These are phyloP conservation scores for Linnemannia exigua DNA, from an alignment of 192 early-diverging fungal genomes.

Conservation along the genomic window DNA sequence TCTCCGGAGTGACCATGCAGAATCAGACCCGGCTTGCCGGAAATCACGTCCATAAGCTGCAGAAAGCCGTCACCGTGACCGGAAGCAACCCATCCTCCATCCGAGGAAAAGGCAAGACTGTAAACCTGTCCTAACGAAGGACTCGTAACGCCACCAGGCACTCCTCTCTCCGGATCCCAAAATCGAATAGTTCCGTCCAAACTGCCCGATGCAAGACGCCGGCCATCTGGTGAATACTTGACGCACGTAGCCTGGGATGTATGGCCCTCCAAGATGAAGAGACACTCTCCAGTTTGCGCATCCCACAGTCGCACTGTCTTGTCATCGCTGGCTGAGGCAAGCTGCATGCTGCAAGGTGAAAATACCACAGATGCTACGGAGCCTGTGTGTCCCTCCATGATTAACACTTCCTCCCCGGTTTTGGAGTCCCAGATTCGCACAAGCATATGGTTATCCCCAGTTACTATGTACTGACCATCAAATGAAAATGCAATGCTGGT, in stretches of 20 bases:
- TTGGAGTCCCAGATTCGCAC: not conserved
- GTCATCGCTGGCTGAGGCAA: conserved; percentile 3
- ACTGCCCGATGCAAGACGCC: not conserved
- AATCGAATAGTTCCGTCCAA: not conserved
- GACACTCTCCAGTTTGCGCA: not conserved
- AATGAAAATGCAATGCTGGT: not conserved
- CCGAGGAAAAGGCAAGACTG: not conserved
- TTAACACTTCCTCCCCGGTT: not conserved
- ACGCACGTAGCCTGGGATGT: not conserved
- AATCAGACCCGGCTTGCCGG: not conserved
- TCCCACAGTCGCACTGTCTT: conserved; percentile 19
- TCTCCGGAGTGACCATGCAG: not conserved
- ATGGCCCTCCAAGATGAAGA: not conserved
- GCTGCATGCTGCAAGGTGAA: conserved; percentile 11
- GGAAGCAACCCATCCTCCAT: not conserved
- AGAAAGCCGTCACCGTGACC: not conserved
- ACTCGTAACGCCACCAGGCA: not conserved
- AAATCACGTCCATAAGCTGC: not conserved
- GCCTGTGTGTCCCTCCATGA: not conserved
- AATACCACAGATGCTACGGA: not conserved
- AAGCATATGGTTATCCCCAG: not conserved
- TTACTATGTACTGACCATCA: not conserved
- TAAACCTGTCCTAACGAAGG: not conserved
- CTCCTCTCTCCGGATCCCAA: not conserved
- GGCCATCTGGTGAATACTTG: not conserved